phyloP scores from a whole-genome alignment of 2,329 filamentous ascomycete species.

The Aspergillus eucalypticola region DNA sequence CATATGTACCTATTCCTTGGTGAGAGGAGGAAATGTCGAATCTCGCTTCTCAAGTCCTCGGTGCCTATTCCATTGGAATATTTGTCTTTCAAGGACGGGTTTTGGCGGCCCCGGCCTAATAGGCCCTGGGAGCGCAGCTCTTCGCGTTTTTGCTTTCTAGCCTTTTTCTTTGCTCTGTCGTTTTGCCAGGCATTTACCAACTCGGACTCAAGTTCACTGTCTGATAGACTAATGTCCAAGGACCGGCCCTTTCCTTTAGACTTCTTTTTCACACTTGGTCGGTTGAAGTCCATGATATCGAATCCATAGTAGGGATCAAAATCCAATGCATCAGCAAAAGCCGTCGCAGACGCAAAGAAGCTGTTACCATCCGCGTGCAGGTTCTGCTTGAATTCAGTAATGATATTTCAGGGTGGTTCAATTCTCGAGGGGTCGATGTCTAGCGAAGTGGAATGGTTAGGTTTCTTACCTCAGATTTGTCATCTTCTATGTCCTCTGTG shows the following conservation, averaged over 20 bases:
- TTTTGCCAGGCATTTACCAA: conserved; percentile 64
- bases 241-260: conserved; percentile 62
- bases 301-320: conserved; percentile 67
- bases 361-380: background rate
- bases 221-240: conserved; percentile 58
- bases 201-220: conserved; percentile 65
- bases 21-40: conserved; percentile 69
- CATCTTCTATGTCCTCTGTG: background rate
- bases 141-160: conserved; percentile 69
- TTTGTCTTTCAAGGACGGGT: conserved; percentile 66
- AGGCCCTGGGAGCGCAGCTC: conserved; percentile 66
- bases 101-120: conserved; percentile 57
- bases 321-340: conserved; percentile 61
- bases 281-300: conserved; percentile 81
- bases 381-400: background rate
- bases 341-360: conserved; percentile 55
- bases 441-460: background rate
- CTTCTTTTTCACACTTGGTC: conserved; percentile 66
- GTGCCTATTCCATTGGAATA: conserved; percentile 72
- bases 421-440: background rate
- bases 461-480: background rate
- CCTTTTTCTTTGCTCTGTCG: conserved; percentile 70
- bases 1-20: conserved; percentile 61
- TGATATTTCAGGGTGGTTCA: no score
- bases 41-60: conserved; percentile 69